Evolutionary conservation across 441 rosid species (phyloP).

Genomic region (Croton setiger): DNA sequence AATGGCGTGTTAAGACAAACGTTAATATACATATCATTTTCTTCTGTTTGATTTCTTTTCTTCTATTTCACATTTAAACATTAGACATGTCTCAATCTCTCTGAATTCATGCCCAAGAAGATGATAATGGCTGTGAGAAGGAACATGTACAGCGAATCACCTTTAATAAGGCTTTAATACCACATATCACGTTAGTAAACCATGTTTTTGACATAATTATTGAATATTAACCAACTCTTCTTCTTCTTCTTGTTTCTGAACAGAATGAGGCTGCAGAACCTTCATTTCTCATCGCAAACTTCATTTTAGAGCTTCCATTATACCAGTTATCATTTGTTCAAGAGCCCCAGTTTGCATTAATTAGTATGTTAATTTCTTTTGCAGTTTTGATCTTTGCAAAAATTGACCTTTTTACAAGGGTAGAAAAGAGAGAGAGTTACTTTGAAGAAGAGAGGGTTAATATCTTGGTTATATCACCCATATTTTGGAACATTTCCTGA

Average conservation of each 20-base stretch:
- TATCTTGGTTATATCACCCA: constrained; percentile 9
- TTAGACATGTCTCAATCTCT: too few relatives aligned
- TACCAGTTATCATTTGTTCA: neutral
- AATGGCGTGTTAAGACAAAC: too few relatives aligned
- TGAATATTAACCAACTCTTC: neutral
- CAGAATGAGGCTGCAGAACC: neutral
- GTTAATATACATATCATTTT: too few relatives aligned
- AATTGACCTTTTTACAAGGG: constrained; percentile 3
- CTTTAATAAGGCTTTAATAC: too few relatives aligned
- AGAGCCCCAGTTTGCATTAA: neutral
- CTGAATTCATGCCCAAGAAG: too few relatives aligned
- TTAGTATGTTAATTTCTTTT: constrained; percentile 4
- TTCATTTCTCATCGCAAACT: neutral
- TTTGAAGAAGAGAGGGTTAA: neutral
- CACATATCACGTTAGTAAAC: neutral
- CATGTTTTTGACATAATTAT: neutral
- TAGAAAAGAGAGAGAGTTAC: neutral
- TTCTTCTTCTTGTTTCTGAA: neutral
- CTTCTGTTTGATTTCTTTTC: too few relatives aligned
- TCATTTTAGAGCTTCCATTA: constrained; percentile 1
- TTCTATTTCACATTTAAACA: too few relatives aligned
- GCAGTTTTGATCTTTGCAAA: neutral
- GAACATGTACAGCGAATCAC: too few relatives aligned
- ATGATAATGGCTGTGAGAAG: too few relatives aligned
- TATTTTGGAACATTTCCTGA: constrained; percentile 5